Percentiles rank a stretch among this genome's conserved stretches.
Evolutionary conservation across 257 asterid genomes (phyloP).

Genomic region (Eustoma russellianum): DNA sequence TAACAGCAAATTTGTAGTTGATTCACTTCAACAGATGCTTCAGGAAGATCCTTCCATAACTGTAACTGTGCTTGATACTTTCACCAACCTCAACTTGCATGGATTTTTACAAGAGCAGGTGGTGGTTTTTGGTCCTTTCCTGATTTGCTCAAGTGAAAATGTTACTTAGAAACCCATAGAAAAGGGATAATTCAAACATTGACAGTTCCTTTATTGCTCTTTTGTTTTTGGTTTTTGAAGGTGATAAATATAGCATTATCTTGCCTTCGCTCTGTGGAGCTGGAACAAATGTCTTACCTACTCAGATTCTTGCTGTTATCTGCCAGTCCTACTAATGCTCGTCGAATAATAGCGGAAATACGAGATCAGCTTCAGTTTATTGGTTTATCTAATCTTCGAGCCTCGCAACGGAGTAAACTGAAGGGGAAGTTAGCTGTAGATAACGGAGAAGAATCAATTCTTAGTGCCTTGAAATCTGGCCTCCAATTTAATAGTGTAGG

Average conservation of each 20-base stretch:
- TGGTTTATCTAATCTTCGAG: conserved; percentile 36
- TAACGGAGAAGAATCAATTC: conserved; percentile 49
- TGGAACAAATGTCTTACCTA: conserved; percentile 68
- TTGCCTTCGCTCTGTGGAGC: conserved; percentile 73
- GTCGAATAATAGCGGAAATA: conserved; percentile 59
- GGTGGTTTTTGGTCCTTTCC: not conserved
- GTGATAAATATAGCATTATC: conserved; percentile 63
- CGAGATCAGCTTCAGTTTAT: conserved; percentile 57
- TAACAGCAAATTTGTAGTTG: conserved; percentile 47
- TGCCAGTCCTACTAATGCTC: conserved; percentile 61
- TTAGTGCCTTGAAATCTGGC: conserved; percentile 70
- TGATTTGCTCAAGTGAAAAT: not conserved
- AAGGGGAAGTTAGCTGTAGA: conserved; percentile 60
- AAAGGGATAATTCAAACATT: not conserved
- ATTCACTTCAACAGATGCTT: conserved; percentile 73
- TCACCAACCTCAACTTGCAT: conserved; percentile 75
- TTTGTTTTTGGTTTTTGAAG: conserved; percentile 25
- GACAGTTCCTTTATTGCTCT: conserved; percentile 2
- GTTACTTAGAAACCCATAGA: not conserved
- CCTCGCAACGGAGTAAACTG: conserved; percentile 39
- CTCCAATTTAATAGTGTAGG: conserved; percentile 70
- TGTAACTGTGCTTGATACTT: conserved; percentile 70
- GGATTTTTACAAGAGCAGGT: conserved; percentile 75
- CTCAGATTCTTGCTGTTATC: conserved; percentile 57
- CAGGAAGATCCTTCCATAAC: conserved; percentile 72